Conservation (phyloP, 1,284 basidiomycete species). For the Apiotrichum gracile region DNA sequence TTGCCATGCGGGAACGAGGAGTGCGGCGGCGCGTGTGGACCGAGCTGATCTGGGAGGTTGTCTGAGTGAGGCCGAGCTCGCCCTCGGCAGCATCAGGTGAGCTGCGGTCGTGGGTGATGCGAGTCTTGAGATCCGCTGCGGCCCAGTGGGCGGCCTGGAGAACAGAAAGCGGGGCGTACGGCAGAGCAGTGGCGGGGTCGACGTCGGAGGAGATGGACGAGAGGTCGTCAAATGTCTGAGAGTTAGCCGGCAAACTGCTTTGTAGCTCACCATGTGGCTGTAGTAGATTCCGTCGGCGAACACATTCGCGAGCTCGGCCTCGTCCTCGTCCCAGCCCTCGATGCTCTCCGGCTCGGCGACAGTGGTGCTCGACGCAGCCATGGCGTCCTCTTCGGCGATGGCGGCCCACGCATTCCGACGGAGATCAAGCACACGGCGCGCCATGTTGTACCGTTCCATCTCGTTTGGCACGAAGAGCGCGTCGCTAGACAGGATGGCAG, state of each 20-base stretch:
- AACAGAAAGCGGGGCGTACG: conserved; percentile 61
- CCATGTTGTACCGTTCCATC: conserved; percentile 71
- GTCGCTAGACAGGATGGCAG: conserved; percentile 70
- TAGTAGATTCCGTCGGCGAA: conserved; percentile 81
- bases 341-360: conserved; percentile 7
- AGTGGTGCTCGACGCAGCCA: not conserved
- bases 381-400: conserved; percentile 10
- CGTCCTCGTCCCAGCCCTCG: conserved; percentile 44
- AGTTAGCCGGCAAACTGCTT: not conserved
- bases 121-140: conserved; percentile 37
- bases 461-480: conserved; percentile 74
- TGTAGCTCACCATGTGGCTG: conserved; percentile 67
- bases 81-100: conserved; percentile 9
- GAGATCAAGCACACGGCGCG: conserved; percentile 68
- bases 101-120: conserved; percentile 21
- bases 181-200: conserved; percentile 62
- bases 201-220: conserved; percentile 64
- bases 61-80: conserved; percentile 39
- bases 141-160: conserved; percentile 73
- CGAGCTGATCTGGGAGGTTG: conserved; percentile 26
- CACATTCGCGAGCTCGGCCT: conserved; percentile 55
- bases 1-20: conserved; percentile 1
- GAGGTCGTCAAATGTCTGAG: conserved; percentile 67
- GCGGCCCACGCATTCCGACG: conserved; percentile 50
- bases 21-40: conserved; percentile 17